Conservation (phyloP, 139 green algal species). For the Chlorella ohadii region DNA sequence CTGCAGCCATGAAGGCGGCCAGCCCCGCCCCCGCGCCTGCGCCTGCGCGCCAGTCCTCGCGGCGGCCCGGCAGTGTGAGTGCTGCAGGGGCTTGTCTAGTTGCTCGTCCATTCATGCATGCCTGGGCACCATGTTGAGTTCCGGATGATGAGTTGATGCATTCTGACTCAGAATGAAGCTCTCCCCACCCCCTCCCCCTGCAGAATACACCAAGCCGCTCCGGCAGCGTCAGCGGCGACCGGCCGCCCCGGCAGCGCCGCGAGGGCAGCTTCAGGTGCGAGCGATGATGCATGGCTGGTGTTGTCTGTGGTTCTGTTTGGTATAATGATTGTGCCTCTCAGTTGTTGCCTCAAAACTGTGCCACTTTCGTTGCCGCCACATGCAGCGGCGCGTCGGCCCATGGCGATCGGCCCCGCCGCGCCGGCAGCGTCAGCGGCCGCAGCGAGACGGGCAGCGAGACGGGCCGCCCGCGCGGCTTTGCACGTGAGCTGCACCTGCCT, state of each 20-base stretch:
- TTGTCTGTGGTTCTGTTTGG: too few relatives aligned
- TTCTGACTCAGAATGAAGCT: too few relatives aligned
- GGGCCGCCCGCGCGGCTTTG: conserved; percentile 7
- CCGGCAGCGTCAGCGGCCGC: conserved; percentile 29
- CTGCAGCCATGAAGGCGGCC: not conserved
- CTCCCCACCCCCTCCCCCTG: not conserved
- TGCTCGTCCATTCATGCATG: too few relatives aligned
- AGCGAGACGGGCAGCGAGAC: conserved; percentile 13
- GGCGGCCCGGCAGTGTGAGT: conserved; percentile 17
- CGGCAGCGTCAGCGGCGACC: conserved; percentile 32
- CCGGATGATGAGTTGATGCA: too few relatives aligned
- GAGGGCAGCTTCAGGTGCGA: conserved; percentile 27
- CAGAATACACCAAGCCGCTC: conserved; percentile 12
- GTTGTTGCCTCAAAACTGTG: too few relatives aligned
- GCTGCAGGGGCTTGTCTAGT: too few relatives aligned
- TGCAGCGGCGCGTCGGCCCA: conserved; percentile 16
- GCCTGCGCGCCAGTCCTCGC: not conserved
- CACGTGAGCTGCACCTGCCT: conserved; percentile 9
- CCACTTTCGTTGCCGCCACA: too few relatives aligned
- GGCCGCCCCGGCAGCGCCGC: conserved; percentile 17
- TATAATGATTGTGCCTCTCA: too few relatives aligned
- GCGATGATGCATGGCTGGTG: too few relatives aligned
- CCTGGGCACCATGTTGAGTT: too few relatives aligned
- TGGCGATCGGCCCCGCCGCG: not conserved
- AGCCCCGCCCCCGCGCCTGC: not conserved